phyloP scores from a whole-genome alignment of 345 rosid genomes.

The Gossypium ekmanianum region DNA sequence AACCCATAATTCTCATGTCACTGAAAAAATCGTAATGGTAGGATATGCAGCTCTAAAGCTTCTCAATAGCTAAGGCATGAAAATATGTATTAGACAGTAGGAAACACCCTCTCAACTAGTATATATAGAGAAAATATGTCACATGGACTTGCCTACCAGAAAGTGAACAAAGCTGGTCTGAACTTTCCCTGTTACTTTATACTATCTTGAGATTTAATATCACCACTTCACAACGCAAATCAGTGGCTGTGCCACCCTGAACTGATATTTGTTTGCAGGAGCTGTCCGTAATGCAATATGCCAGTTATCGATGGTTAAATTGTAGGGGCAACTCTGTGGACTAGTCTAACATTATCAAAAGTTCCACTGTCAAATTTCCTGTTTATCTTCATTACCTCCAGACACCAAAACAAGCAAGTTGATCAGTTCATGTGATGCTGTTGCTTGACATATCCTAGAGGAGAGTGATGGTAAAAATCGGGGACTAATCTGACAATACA shows the following conservation, averaged over 20 bases:
- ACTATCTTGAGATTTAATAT: not conserved
- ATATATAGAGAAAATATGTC: not conserved
- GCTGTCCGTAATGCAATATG: not conserved
- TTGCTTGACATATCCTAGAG: not conserved
- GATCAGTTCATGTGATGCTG: not conserved
- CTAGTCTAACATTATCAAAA: not conserved
- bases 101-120: not conserved
- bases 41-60: not conserved
- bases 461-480: not conserved
- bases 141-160: not conserved
- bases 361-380: not conserved
- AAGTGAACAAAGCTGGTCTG: not conserved
- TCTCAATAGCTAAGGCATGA: not conserved
- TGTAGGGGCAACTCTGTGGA: not conserved
- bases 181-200: not conserved
- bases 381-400: not conserved
- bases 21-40: not conserved
- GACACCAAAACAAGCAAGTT: not conserved
- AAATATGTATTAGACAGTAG: not conserved
- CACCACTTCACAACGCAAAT: not conserved
- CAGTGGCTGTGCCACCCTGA: not conserved
- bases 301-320: not conserved
- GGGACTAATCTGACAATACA: not conserved
- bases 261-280: not conserved
- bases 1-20: not conserved